A percentile compares a stretch with the other conserved stretches of the same genome.
These are phyloP conservation scores for Hypericum perforatum DNA, from an alignment of 345 rosid genomes.

Conservation along the genomic window DNA sequence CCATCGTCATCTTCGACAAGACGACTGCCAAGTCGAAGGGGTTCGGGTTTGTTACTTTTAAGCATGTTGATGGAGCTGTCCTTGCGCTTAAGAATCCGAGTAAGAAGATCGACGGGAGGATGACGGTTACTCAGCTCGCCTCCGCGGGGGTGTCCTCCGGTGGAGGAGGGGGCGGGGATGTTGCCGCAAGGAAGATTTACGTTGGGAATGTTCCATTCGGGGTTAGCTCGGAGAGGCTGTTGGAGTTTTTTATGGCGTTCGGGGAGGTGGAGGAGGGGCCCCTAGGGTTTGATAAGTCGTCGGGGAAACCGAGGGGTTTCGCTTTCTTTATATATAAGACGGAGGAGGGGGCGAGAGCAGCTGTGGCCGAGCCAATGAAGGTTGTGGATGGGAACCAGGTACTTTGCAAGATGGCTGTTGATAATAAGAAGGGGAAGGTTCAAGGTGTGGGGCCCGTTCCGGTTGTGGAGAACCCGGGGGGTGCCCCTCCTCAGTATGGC, in stretches of 20 bases:
- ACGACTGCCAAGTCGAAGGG: slow-evolving; percentile 25
- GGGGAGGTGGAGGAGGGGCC: slow-evolving; percentile 47
- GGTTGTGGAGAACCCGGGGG: too few species aligned
- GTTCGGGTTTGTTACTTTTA: slow-evolving; percentile 20
- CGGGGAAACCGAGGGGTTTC: slow-evolving; percentile 34
- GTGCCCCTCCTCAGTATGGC: slow-evolving; percentile 5
- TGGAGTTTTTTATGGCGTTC: slow-evolving; percentile 19
- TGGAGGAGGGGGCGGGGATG: slow-evolving; percentile 11
- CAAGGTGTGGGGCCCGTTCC: not conserved
- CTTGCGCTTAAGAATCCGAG: slow-evolving; percentile 29
- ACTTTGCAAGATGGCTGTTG: slow-evolving; percentile 24
- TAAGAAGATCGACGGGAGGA: slow-evolving; percentile 35
- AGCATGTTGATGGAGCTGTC: slow-evolving; percentile 20
- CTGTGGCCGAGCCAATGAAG: slow-evolving; percentile 30
- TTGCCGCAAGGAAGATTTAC: slow-evolving; percentile 29
- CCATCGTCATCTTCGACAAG: slow-evolving; percentile 24
- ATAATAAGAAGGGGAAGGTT: slow-evolving; percentile 19
- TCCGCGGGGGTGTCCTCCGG: slow-evolving; percentile 15
- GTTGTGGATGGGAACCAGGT: slow-evolving; percentile 32
- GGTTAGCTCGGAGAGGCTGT: slow-evolving; percentile 25
- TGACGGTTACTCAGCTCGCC: slow-evolving; percentile 26
- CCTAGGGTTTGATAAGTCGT: slow-evolving; percentile 33
- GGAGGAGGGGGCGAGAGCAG: slow-evolving; percentile 31
- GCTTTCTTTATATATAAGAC: slow-evolving; percentile 35
- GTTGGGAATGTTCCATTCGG: slow-evolving; percentile 31